Evolutionary conservation across 1,284 basidiomycete species (phyloP).

Genomic region (Trametes hirsuta): DNA sequence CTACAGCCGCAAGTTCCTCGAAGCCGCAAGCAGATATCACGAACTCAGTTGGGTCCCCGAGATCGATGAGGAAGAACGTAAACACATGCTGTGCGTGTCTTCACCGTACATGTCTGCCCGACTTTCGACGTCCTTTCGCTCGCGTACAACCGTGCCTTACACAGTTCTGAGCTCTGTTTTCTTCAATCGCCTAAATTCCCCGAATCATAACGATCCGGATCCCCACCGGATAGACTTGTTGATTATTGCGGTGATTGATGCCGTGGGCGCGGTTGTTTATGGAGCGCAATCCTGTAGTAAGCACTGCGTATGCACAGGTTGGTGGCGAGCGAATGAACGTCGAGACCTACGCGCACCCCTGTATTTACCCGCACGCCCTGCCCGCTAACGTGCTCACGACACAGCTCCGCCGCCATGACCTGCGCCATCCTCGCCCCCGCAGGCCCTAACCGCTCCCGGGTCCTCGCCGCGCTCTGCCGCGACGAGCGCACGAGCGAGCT

Average conservation of each 20-base stretch:
- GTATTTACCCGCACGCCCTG: too few relatives aligned
- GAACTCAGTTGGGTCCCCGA: constrained; percentile 88
- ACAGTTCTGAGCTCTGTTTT: neutral
- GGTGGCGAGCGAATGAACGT: too few relatives aligned
- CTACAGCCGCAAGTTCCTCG: constrained; percentile 88
- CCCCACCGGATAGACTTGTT: too few relatives aligned
- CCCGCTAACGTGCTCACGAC: neutral
- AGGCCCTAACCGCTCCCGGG: constrained; percentile 91
- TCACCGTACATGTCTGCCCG: neutral
- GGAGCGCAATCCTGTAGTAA: too few relatives aligned
- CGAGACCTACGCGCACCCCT: too few relatives aligned
- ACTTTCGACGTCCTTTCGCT: too few relatives aligned
- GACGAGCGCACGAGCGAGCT: constrained; percentile 88
- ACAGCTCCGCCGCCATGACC: constrained; percentile 87
- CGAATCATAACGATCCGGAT: too few relatives aligned
- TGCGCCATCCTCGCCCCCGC: constrained; percentile 97
- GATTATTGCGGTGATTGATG: too few relatives aligned
- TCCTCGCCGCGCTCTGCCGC: constrained; percentile 90
- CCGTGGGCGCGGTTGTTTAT: too few relatives aligned
- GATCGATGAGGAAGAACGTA: constrained; percentile 89
- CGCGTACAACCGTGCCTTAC: neutral
- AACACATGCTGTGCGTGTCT: constrained; percentile 76
- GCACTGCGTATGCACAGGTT: too few relatives aligned
- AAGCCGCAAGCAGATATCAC: constrained; percentile 95
- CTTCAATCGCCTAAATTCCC: too few relatives aligned